Evolutionary conservation across 352 stramenopile genomes (phyloP), one percentile per base, ranked within the genome.

Genomic region (Detonula confervacea): DNA sequence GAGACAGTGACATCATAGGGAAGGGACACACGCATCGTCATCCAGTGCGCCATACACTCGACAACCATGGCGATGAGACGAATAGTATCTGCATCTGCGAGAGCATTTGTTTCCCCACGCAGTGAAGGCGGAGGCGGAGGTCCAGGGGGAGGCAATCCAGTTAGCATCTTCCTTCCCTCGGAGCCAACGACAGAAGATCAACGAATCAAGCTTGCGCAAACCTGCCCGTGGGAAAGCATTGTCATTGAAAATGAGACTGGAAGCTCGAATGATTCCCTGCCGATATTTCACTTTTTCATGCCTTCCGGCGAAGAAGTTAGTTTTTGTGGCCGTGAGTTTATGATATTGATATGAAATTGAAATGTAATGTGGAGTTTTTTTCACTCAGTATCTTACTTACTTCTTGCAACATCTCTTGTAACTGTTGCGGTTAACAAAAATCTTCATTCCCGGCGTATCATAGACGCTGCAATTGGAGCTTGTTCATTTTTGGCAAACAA

Each of bases 401-500:
- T 39, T 33, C 16, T n/a, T n/a, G n/a, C n/a, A n/a, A n/a, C n/a
- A n/a, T n/a, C n/a, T n/a, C n/a, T n/a, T n/a, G n/a, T n/a, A n/a
- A n/a, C n/a, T n/a, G n/a, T n/a, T n/a, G n/a, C n/a, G n/a, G n/a
- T n/a, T n/a, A n/a, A n/a, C n/a, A 33, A 5, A 20, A 14, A 57
- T 39, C 51, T 24, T 30, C 11, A 1, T 20, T 25, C 1, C 25
- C 14, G 22, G 20, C n/a, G n/a, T 64, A 30, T 49, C 42, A 3
- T 81, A 49, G 82, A 92, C 81, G 87, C 84, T 37, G 84, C 84
- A 33, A 83, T 92, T 59, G 87, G 84, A 51, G 84, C 64, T 62
- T 83, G 55, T 66, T 46, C 64, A 12, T 74, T 73, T 27, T 65
- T 82, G 18, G 57, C 59, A 46, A 65, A 69, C 42, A 69, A 78